A percentile compares a stretch with the other conserved stretches of the same genome.
phyloP scores from a whole-genome alignment of 2,329 filamentous ascomycete species.

The Cordyceps militaris region DNA sequence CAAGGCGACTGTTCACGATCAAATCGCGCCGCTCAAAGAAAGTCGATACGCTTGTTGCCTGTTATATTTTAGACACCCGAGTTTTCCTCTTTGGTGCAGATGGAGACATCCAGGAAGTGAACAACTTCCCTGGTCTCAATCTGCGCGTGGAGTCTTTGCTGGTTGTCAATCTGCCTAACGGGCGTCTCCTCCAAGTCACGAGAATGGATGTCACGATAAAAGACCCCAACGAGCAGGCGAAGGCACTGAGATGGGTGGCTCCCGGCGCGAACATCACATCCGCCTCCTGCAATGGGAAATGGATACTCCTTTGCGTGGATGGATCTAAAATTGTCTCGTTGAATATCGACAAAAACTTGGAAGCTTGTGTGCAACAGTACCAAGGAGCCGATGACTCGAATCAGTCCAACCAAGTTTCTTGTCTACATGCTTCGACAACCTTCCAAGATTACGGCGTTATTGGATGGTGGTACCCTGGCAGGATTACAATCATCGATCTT shows the following conservation, averaged over 20 bases:
- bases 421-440: conserved; percentile 65
- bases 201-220: conserved; percentile 54
- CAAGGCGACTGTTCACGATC: conserved; percentile 67
- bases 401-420: conserved; percentile 67
- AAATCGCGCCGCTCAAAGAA: conserved; percentile 40
- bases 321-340: conserved; percentile 68
- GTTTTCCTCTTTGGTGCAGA: conserved; percentile 68
- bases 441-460: conserved; percentile 64
- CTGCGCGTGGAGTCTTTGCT: conserved; percentile 68
- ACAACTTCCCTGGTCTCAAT: conserved; percentile 63
- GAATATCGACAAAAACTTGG: conserved; percentile 51
- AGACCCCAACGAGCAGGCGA: conserved; percentile 50
- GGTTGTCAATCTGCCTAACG: conserved; percentile 56
- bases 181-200: conserved; percentile 70
- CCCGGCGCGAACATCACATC: conserved; percentile 63
- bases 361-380: conserved; percentile 50
- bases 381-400: conserved; percentile 49
- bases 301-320: conserved; percentile 66
- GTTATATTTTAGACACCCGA: conserved; percentile 76
- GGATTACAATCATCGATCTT: conserved; percentile 67
- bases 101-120: conserved; percentile 80
- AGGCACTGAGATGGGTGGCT: conserved; percentile 50
- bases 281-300: conserved; percentile 65
- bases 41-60: conserved; percentile 68
- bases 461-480: conserved; percentile 82